Evolutionary conservation across 2,329 filamentous ascomycete species (phyloP), one percentile per base, ranked within the genome.

Genomic region (Pochonia chlamydosporia): DNA sequence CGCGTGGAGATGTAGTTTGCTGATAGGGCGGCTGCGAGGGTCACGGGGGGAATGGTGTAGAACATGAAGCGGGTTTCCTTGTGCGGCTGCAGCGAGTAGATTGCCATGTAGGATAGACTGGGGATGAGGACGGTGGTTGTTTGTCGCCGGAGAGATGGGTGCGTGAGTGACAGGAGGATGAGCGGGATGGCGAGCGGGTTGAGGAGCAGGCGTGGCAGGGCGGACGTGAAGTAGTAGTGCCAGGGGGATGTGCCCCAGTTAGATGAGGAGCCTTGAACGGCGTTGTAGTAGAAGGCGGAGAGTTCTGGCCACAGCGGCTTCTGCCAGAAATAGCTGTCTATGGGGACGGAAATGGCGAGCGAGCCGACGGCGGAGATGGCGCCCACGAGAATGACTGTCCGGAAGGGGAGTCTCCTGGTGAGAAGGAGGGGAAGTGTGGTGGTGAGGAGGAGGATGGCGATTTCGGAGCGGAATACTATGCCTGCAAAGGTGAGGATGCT

Each of bases 41-140:
- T 96, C 25, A 97, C 71, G 0, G 85, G 76, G 0, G 93, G 93
- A 21, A 95, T 75, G 44, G 82, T 76, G 68, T 97, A 97, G 58
- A 97, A 82, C 56, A 99, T 84, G 72, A 99, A 99, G 16, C 93
- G 87, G 63, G 90, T 87, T 69, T 99, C 93, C 64, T 99, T 99
- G 71, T 99, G 93, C 1, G 92, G 91, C 52, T 96, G 86, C 43
- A 89, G 58, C 53, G 89, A 96, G 72, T 96, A 97, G 37, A 95
- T 65, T 4, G 76, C 76, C 18, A 95, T 74, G 64, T 91, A 99
- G 25, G 78, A 65, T 2, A 95, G 54, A 9, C 79, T 76, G 0
- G 93, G 90, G 3, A 84, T 56, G 4, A 87, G 72, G 1, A 88
- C 58, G 6, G 71, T 68, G 14, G 66, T 60, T 0, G 74, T 71